These are phyloP conservation scores for Globisporangium abappressorium DNA, from an alignment of 352 stramenopile genomes.

Conservation along the genomic window DNA sequence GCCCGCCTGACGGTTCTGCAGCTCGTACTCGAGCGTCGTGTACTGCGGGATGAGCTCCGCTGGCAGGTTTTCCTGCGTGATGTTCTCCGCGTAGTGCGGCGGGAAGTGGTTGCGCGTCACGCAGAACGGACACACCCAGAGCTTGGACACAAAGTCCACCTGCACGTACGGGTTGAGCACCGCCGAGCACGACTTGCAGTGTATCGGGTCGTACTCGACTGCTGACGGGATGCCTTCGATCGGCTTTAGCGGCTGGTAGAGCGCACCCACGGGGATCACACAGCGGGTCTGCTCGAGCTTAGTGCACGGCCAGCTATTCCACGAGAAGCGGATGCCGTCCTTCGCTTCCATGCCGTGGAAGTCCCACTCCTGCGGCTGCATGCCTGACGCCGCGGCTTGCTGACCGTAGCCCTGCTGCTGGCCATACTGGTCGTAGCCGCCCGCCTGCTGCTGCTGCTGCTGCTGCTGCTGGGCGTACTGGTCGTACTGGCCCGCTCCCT, in stretches of 20 bases:
- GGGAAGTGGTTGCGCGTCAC: constrained; percentile 98
- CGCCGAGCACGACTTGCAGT: constrained; percentile 96
- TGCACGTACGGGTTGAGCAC: constrained; percentile 99
- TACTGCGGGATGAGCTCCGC: constrained; percentile 99
- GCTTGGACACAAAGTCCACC: constrained; percentile 98
- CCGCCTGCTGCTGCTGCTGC: constrained; percentile 21
- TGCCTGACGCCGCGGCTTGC: constrained; percentile 38
- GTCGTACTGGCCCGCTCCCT: constrained; percentile 36
- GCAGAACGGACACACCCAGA: constrained; percentile 99
- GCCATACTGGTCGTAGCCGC: constrained; percentile 41
- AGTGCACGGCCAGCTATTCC: constrained; percentile 98
- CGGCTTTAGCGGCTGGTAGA: constrained; percentile 97
- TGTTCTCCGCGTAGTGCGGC: constrained; percentile 93
- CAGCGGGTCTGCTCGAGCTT: constrained; percentile 97
- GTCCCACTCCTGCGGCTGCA: constrained; percentile 84
- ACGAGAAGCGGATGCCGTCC: constrained; percentile 97
- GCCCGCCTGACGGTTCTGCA: constrained; percentile 90
- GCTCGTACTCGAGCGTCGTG: constrained; percentile 99
- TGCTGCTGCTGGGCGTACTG: constrained; percentile 32
- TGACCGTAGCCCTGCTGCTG: constrained; percentile 38
- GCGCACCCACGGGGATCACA: constrained; percentile 94
- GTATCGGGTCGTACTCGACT: constrained; percentile 98
- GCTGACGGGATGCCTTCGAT: constrained; percentile 92
- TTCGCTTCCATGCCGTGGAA: constrained; percentile 83
- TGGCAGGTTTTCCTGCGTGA: constrained; percentile 98